Evolutionary conservation across 306 rosid genomes (phyloP).

Genomic region (Vicia sativa): DNA sequence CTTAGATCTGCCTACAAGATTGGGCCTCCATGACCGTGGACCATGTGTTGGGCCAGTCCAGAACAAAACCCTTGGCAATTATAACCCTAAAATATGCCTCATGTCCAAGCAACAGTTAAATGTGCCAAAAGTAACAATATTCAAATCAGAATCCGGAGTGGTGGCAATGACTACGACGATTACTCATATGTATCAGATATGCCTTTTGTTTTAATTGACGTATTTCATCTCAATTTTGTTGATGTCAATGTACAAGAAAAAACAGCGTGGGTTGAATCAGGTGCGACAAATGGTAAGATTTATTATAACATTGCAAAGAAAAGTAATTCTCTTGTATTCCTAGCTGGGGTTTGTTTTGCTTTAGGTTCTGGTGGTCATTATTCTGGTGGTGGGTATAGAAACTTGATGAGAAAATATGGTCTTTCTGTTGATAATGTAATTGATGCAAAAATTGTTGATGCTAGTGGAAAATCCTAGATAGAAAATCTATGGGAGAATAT

Average conservation of each 20-base stretch:
- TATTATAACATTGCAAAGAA: constrained; percentile 28
- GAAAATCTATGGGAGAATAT: constrained; percentile 49
- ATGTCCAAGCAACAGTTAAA: constrained; percentile 34
- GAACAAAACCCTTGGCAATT: constrained; percentile 41
- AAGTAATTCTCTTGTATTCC: constrained; percentile 37
- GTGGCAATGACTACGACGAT: constrained; percentile 49
- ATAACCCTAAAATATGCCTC: neutral
- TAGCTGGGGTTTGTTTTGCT: constrained; percentile 59
- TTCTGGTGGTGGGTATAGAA: constrained; percentile 81
- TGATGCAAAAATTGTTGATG: constrained; percentile 41
- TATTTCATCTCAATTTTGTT: constrained; percentile 22
- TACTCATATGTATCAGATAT: constrained; percentile 40
- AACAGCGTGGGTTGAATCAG: constrained; percentile 37
- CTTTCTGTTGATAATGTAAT: constrained; percentile 63
- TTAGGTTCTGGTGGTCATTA: constrained; percentile 74
- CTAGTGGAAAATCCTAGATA: constrained; percentile 28
- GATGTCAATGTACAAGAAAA: neutral
- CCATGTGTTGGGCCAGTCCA: too few relatives aligned
- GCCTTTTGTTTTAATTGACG: constrained; percentile 35
- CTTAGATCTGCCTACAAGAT: too few relatives aligned
- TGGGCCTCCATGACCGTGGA: too few relatives aligned
- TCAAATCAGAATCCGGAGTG: constrained; percentile 44
- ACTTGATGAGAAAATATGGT: constrained; percentile 76
- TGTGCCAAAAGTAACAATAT: constrained; percentile 35
- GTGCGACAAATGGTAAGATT: constrained; percentile 40